Percentiles rank a stretch among this genome's conserved stretches.
Conservation (phyloP, 2,329 filamentous ascomycete species). For the Fusarium dlaminii region DNA sequence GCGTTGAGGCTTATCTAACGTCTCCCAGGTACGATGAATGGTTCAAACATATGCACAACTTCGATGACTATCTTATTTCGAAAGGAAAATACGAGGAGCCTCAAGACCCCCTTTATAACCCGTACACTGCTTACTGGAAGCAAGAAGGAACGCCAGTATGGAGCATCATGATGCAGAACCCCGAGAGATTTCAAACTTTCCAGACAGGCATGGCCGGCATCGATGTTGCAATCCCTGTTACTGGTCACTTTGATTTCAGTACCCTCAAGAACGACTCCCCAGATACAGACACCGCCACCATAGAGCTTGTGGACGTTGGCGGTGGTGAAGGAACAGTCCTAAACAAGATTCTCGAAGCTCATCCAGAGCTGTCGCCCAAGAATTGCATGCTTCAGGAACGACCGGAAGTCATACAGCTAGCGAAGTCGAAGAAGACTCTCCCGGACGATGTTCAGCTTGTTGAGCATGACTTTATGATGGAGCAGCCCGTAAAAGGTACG, state of each 20-base stretch:
- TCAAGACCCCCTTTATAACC: slow-evolving; percentile 43
- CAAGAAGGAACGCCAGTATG: slow-evolving; percentile 48
- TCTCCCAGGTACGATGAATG: slow-evolving; percentile 45
- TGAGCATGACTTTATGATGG: slow-evolving; percentile 45
- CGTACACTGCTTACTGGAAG: slow-evolving; percentile 45
- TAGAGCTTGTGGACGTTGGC: slow-evolving; percentile 47
- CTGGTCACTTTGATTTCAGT: slow-evolving; percentile 47
- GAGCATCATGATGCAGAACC: slow-evolving; percentile 47
- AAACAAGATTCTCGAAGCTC: slow-evolving; percentile 44
- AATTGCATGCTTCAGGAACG: slow-evolving; percentile 43
- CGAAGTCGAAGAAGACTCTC: slow-evolving; percentile 27
- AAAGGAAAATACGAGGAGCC: slow-evolving; percentile 41
- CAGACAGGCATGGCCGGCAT: slow-evolving; percentile 47
- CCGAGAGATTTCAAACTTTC: slow-evolving; percentile 42
- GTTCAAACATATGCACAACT: slow-evolving; percentile 47
- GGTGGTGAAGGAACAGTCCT: slow-evolving; percentile 45
- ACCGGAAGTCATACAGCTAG: slow-evolving; percentile 41
- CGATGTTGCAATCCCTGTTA: slow-evolving; percentile 45
- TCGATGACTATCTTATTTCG: slow-evolving; percentile 46
- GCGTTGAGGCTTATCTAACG: neutral
- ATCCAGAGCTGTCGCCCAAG: slow-evolving; percentile 38
- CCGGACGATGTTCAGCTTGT: slow-evolving; percentile 33
- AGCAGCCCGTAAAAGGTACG: slow-evolving; percentile 45
- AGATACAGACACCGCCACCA: slow-evolving; percentile 23
- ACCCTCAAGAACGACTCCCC: slow-evolving; percentile 34